Conservation (phyloP, 345 rosid species). For the Turnera subulata region DNA sequence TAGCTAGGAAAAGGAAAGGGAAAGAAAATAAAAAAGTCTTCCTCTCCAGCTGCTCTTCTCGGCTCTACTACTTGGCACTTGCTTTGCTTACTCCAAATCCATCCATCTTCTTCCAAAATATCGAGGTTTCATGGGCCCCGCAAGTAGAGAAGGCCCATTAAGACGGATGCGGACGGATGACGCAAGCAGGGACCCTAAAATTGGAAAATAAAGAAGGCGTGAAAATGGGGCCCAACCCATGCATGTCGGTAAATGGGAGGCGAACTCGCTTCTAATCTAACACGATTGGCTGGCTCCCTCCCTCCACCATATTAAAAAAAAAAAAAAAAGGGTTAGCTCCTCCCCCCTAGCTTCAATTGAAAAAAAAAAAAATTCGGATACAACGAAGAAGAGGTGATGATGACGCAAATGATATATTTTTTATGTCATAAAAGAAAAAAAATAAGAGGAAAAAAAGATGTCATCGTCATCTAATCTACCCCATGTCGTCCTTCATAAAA, state of each 20-base stretch:
- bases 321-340: not conserved
- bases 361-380: not conserved
- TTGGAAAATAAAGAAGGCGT: not conserved
- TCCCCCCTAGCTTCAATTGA: no score
- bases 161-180: not conserved
- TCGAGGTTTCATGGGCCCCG: conserved; percentile 8
- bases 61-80: no score
- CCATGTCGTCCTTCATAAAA: no score
- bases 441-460: no score
- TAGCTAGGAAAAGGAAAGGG: no score
- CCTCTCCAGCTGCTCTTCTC: no score
- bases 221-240: conserved; percentile 17
- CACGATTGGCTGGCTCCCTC: not conserved
- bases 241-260: conserved; percentile 50
- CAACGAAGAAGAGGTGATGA: no score
- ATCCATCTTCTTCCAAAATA: conserved; percentile 13
- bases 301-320: not conserved
- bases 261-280: conserved; percentile 23
- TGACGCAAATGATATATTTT: no score
- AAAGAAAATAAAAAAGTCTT: no score
- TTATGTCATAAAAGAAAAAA: no score
- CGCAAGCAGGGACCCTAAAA: not conserved
- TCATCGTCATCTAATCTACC: no score
- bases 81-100: no score
- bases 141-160: not conserved